phyloP scores from a whole-genome alignment of 2,329 filamentous ascomycete genomes.

The Monosporascus ibericus region DNA sequence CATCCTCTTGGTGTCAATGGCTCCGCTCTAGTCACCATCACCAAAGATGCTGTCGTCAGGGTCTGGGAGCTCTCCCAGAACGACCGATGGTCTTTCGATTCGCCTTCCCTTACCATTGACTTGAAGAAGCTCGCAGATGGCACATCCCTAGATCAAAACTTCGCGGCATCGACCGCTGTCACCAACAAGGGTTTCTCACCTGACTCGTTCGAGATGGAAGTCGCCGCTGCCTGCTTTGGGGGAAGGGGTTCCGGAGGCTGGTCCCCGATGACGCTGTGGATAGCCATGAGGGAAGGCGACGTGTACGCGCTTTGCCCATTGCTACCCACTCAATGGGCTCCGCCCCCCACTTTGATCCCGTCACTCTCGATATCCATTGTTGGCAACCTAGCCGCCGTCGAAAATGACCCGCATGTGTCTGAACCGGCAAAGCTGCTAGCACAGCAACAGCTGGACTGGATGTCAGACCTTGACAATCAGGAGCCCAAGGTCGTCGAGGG shows the following conservation, averaged over 20 bases:
- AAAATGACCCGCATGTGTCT: conserved; percentile 51
- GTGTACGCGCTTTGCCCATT: conserved; percentile 91
- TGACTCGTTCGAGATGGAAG: conserved; percentile 88
- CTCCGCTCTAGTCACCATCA: conserved; percentile 79
- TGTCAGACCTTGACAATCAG: conserved; percentile 59
- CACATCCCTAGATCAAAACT: conserved; percentile 73
- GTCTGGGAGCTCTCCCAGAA: conserved; percentile 85
- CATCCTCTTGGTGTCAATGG: conserved; percentile 83
- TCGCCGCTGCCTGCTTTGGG: conserved; percentile 79
- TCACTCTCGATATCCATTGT: conserved; percentile 79
- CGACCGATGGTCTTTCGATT: conserved; percentile 82
- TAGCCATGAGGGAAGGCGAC: conserved; percentile 91
- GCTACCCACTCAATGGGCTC: conserved; percentile 79
- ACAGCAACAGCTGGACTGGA: conserved; percentile 62
- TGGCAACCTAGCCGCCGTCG: conserved; percentile 59
- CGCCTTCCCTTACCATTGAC: conserved; percentile 77
- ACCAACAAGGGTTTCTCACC: conserved; percentile 80
- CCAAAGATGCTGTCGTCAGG: conserved; percentile 79
- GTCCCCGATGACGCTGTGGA: conserved; percentile 94
- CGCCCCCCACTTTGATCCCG: conserved; percentile 68
- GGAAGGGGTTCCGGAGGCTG: conserved; percentile 67
- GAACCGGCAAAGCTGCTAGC: conserved; percentile 49
- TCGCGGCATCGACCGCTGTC: conserved; percentile 67
- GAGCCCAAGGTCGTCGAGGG: conserved; percentile 52
- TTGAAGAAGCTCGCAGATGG: conserved; percentile 85